Conservation (phyloP, 257 asterid genomes). For the Leptodermis oblonga region DNA sequence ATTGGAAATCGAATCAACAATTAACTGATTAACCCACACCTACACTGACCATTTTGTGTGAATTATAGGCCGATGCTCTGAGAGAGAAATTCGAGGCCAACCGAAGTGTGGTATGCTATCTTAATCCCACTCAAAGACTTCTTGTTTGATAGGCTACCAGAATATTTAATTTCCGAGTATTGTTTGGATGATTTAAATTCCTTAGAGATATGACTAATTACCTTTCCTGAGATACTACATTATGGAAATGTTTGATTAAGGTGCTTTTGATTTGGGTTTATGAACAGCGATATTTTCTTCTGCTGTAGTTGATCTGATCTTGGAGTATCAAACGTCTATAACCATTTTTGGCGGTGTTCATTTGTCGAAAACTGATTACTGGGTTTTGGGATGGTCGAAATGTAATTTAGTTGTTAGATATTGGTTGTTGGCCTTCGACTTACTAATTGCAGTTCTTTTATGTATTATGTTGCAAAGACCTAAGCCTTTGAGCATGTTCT, state of each 20-base stretch:
- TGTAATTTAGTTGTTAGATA: not conserved
- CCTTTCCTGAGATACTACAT: not conserved
- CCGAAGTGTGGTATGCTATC: constrained; percentile 57
- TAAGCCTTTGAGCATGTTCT: not conserved
- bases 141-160: not conserved
- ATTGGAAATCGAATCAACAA: no score
- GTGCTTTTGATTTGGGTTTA: not conserved
- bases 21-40: not conserved
- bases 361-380: not conserved
- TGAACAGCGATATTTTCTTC: not conserved
- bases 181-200: not conserved
- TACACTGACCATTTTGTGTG: not conserved
- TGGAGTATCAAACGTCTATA: not conserved
- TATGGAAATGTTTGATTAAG: not conserved
- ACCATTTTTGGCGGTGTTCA: not conserved
- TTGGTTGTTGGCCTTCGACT: not conserved
- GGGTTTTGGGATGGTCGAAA: not conserved
- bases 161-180: not conserved
- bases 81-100: constrained; percentile 81
- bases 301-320: not conserved
- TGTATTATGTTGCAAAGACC: not conserved
- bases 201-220: not conserved
- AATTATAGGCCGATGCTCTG: constrained; percentile 69
- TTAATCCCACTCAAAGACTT: constrained; percentile 1
- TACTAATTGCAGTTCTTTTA: not conserved